Percentiles rank a stretch among this genome's conserved stretches.
These are phyloP conservation scores for Helicostylum pulchrum DNA, from an alignment of 192 early-diverging fungal genomes.

Conservation along the genomic window DNA sequence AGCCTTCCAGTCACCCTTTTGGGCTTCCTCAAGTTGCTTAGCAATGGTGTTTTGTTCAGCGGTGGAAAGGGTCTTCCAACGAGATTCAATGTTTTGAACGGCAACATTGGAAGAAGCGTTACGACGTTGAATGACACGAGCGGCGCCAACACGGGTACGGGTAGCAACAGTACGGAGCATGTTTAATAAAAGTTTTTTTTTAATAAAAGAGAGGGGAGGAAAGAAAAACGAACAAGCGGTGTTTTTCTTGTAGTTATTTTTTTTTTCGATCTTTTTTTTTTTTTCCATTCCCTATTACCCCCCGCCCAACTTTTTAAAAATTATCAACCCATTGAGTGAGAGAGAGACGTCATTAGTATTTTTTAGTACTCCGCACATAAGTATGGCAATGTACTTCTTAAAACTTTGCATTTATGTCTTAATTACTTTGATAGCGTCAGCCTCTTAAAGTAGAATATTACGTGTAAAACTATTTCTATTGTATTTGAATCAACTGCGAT, in stretches of 20 bases:
- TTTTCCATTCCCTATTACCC: neutral
- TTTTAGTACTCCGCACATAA: too few species aligned
- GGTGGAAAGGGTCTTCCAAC: constrained; percentile 65
- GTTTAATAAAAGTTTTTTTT: constrained; percentile 18
- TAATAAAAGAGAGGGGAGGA: constrained; percentile 16
- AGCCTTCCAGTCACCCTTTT: constrained; percentile 96
- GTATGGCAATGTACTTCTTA: too few species aligned
- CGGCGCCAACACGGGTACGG: constrained; percentile 40
- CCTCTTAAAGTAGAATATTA: too few species aligned
- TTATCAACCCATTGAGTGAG: too few species aligned
- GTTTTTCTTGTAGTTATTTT: constrained; percentile 6
- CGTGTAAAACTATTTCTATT: too few species aligned
- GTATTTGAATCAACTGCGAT: too few species aligned
- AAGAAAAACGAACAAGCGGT: constrained; percentile 15
- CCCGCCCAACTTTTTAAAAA: too few species aligned
- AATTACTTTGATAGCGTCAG: too few species aligned
- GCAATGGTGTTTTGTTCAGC: constrained; percentile 81
- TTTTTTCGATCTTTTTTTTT: constrained; percentile 16
- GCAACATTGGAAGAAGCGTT: constrained; percentile 45
- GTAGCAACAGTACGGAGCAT: constrained; percentile 65
- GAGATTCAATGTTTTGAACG: constrained; percentile 51
- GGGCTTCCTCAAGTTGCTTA: constrained; percentile 73
- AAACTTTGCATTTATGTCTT: too few species aligned
- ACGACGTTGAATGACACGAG: constrained; percentile 44
- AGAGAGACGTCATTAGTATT: too few species aligned